Percentiles rank a stretch among this genome's conserved stretches.
Evolutionary conservation across 345 rosid species (phyloP).

Genomic region (Acer yangbiense): DNA sequence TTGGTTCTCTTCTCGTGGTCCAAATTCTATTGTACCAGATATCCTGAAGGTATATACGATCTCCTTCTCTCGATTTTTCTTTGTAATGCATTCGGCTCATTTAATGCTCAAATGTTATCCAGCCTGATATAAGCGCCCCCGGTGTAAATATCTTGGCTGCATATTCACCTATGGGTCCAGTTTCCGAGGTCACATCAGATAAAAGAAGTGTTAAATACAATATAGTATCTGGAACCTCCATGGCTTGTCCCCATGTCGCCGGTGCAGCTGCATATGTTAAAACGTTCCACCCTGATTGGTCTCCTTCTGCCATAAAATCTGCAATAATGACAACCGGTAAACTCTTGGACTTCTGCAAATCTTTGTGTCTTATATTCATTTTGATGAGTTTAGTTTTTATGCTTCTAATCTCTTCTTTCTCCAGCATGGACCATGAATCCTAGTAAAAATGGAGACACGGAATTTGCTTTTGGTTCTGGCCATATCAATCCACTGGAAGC

Average conservation of each 20-base stretch:
- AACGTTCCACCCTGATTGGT: slow-evolving; percentile 46
- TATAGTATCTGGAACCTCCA: slow-evolving; percentile 54
- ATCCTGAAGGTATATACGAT: slow-evolving; percentile 21
- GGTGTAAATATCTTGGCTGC: slow-evolving; percentile 55
- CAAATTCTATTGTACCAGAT: slow-evolving; percentile 26
- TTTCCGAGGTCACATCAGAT: slow-evolving; percentile 24
- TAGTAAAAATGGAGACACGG: slow-evolving; percentile 27
- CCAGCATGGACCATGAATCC: slow-evolving; percentile 49
- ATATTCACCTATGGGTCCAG: slow-evolving; percentile 29
- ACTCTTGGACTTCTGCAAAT: neutral
- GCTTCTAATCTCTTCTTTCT: neutral
- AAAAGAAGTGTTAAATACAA: slow-evolving; percentile 28
- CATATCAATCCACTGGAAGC: slow-evolving; percentile 54
- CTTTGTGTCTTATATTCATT: neutral
- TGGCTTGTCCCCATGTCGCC: slow-evolving; percentile 62
- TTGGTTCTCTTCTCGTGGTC: slow-evolving; percentile 51
- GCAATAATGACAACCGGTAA: slow-evolving; percentile 71
- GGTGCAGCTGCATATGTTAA: slow-evolving; percentile 50
- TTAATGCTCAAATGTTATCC: neutral
- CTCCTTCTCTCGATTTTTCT: too few species aligned
- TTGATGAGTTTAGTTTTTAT: too few species aligned
- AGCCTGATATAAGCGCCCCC: slow-evolving; percentile 55
- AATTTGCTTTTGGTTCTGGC: slow-evolving; percentile 66
- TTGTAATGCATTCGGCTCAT: too few species aligned
- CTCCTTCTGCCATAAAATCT: slow-evolving; percentile 66